Evolutionary conservation across 176 grass and related monocot species (phyloP).

Genomic region (Raddia distichophylla): DNA sequence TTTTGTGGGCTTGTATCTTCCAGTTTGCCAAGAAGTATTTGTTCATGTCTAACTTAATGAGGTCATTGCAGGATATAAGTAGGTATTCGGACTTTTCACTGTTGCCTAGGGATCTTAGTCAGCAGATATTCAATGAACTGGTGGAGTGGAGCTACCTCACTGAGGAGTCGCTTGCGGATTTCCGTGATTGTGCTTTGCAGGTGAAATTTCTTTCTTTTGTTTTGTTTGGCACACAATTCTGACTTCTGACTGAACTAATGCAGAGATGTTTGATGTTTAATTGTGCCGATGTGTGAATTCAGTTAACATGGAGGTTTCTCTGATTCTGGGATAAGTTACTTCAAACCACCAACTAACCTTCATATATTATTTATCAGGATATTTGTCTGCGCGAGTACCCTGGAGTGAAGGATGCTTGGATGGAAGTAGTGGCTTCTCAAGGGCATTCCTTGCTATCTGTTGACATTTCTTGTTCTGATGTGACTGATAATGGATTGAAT

Average conservation of each 20-base stretch:
- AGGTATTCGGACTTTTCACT: slow-evolving; percentile 74
- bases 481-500: slow-evolving; percentile 76
- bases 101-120: slow-evolving; percentile 96
- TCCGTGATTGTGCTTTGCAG: slow-evolving; percentile 89
- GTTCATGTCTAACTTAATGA: slow-evolving; percentile 26
- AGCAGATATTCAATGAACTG: slow-evolving; percentile 92
- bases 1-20: slow-evolving; percentile 25
- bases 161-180: slow-evolving; percentile 63
- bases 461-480: slow-evolving; percentile 92
- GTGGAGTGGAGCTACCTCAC: slow-evolving; percentile 64
- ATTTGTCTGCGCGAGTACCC: slow-evolving; percentile 87
- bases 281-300: background rate
- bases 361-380: slow-evolving; percentile 56
- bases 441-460: slow-evolving; percentile 86
- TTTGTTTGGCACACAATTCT: slow-evolving; percentile 24
- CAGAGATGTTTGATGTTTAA: background rate
- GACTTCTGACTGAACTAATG: slow-evolving; percentile 1
- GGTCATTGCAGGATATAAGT: slow-evolving; percentile 75
- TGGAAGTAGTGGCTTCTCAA: slow-evolving; percentile 83
- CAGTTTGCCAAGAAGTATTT: background rate
- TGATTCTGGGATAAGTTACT: slow-evolving; percentile 20
- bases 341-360: slow-evolving; percentile 3
- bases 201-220: slow-evolving; percentile 44
- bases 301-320: slow-evolving; percentile 6
- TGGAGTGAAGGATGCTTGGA: slow-evolving; percentile 94